These are phyloP conservation scores for Cerrena zonata DNA, from an alignment of 1,284 basidiomycete species.

Conservation along the genomic window DNA sequence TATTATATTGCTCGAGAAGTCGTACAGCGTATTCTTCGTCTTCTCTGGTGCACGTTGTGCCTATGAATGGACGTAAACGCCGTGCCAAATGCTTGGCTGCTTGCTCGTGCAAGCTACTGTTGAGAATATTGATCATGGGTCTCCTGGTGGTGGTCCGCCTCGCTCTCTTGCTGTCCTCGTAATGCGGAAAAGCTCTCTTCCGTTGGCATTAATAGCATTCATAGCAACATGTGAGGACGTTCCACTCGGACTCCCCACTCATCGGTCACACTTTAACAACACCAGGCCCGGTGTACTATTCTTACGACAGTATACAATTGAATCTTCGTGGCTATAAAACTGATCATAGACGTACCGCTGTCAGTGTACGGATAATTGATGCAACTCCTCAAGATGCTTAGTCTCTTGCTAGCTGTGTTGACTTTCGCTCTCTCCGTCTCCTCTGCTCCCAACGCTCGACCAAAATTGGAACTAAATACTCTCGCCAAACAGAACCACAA, in stretches of 20 bases:
- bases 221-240: background rate
- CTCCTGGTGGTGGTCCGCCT: no score
- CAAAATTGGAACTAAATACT: conserved; percentile 23
- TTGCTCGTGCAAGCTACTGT: no score
- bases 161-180: no score
- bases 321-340: background rate
- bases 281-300: background rate
- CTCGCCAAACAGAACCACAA: conserved; percentile 43
- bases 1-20: no score
- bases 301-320: background rate
- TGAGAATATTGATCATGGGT: no score
- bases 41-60: no score
- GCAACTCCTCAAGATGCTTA: background rate
- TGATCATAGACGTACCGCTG: background rate
- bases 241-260: background rate
- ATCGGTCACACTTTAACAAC: background rate
- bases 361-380: no score
- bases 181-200: background rate
- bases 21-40: no score
- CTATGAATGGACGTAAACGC: no score
- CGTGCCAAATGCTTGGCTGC: no score
- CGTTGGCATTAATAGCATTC: background rate
- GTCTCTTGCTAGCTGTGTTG: background rate
- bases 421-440: background rate
- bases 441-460: background rate